Evolutionary conservation across 2,329 filamentous ascomycete species (phyloP).

Genomic region (Alternaria consortialis): DNA sequence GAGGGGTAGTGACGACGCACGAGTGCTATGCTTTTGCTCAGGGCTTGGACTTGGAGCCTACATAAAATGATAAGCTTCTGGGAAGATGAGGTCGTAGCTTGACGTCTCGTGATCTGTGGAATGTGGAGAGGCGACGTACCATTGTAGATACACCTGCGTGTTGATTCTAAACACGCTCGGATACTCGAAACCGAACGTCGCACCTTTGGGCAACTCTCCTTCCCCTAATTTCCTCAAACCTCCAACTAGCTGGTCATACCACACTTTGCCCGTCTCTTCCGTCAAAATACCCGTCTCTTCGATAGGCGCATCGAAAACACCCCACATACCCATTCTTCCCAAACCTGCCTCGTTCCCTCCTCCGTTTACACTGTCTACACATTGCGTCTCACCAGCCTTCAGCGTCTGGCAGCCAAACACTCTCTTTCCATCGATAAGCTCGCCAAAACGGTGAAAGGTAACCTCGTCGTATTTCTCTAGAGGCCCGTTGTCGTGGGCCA

Average conservation of each 20-base stretch:
- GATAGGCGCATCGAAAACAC: constrained; percentile 42
- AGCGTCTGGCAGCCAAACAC: constrained; percentile 29
- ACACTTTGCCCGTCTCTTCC: constrained; percentile 50
- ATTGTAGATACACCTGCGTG: constrained; percentile 49
- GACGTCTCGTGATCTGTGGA: not conserved
- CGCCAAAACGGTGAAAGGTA: constrained; percentile 41
- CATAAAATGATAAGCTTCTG: not conserved
- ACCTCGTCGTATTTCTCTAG: constrained; percentile 44
- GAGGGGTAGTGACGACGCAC: constrained; percentile 63
- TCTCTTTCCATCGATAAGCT: constrained; percentile 34
- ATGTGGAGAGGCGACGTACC: constrained; percentile 32
- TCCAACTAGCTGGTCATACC: constrained; percentile 55
- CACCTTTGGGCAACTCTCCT: constrained; percentile 46
- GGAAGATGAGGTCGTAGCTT: no score
- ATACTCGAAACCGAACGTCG: constrained; percentile 50
- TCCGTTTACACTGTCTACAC: not conserved
- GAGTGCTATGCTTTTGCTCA: constrained; percentile 72
- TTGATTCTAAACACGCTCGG: constrained; percentile 51
- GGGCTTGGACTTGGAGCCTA: constrained; percentile 68
- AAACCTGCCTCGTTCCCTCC: constrained; percentile 36
- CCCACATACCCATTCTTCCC: constrained; percentile 40
- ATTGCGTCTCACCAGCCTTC: constrained; percentile 22
- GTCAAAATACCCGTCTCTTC: constrained; percentile 48
- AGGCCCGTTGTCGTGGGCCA: constrained; percentile 46
- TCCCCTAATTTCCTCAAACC: constrained; percentile 42